Conservation (phyloP, 2,329 filamentous ascomycete genomes). For the Neofusicoccum kwambonambiense region DNA sequence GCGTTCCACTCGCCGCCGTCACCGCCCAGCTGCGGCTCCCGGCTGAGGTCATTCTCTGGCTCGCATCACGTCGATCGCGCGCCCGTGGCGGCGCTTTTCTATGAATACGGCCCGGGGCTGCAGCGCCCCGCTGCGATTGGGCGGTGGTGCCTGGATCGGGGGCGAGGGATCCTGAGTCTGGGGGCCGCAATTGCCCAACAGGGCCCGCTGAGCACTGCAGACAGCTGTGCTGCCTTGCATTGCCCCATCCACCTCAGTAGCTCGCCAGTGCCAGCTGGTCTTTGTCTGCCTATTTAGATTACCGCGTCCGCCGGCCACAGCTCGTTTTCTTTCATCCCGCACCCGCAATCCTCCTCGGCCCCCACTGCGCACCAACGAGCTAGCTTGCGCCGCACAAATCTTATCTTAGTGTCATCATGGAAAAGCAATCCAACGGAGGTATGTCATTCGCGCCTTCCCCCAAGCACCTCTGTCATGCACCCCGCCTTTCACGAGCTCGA, state of each 20-base stretch:
- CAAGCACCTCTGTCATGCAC: background rate
- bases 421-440: slow-evolving; percentile 10
- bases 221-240: background rate
- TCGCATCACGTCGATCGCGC: background rate
- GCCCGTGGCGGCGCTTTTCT: background rate
- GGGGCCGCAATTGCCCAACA: slow-evolving; percentile 2
- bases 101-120: background rate
- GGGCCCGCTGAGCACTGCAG: background rate
- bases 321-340: too few relatives aligned
- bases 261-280: too few relatives aligned
- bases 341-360: background rate
- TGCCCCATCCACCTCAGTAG: background rate
- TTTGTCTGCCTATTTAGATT: background rate
- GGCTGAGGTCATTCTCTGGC: background rate
- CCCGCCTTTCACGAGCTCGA: background rate
- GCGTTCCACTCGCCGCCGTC: background rate
- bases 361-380: background rate
- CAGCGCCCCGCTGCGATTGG: background rate
- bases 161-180: background rate
- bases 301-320: too few relatives aligned
- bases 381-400: background rate
- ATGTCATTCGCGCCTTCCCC: background rate
- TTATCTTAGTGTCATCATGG: slow-evolving; percentile 16
- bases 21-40: slow-evolving; percentile 5
- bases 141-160: background rate